Base-by-base conservation (phyloP, 108 stramenopile species). In the Epithemia pelagica region DNA sequence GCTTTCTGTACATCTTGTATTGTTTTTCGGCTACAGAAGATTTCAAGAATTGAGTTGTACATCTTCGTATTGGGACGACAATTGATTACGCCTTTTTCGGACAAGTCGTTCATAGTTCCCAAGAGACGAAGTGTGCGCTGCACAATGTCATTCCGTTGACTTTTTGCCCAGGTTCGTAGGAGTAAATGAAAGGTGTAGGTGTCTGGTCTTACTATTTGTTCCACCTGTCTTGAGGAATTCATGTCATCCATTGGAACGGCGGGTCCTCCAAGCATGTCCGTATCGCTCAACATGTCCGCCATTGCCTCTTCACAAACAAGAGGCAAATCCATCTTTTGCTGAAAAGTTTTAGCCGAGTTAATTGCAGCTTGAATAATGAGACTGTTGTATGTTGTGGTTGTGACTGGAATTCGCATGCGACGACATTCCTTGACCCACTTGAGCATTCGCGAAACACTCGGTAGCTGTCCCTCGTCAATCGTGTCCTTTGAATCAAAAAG, bases 1-100 rank as follows among this genome's bases (percentile, higher is more conserved):
- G 62, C 62, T 37, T 51, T 29, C 25, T 37, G 19, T 32, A 63
- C 37, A 33, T 51, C 62, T 1, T 32, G 32, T 25, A 33, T 19
- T 23, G 30, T 29, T 24, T 25, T 30, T 51, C 30, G 24, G n/a
- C 25, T 22, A 19, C 31, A 32, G 2, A 63, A 22, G 30, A 32
- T 8, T 25, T 63, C 62, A 18, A 63, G 32, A 32, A 37, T 20
- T 1, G 62, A 21, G 37, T 63, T 63, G 32, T 63, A 63, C 37
- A 51, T 32, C 1, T 32, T 51, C 1, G 62, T 63, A 37, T 37
- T 63, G 62, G 62, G 62, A 29, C 30, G 29, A 32, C 23, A 29
- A 2, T 32, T 33, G 24, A 63, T 18, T 10, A 32, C 19, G 21
- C 37, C 8, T 33, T n/a, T 19, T 23, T 32, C 21, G 1, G 30